phyloP scores from a whole-genome alignment of 2,329 filamentous ascomycete species.

The Aureobasidium lini region DNA sequence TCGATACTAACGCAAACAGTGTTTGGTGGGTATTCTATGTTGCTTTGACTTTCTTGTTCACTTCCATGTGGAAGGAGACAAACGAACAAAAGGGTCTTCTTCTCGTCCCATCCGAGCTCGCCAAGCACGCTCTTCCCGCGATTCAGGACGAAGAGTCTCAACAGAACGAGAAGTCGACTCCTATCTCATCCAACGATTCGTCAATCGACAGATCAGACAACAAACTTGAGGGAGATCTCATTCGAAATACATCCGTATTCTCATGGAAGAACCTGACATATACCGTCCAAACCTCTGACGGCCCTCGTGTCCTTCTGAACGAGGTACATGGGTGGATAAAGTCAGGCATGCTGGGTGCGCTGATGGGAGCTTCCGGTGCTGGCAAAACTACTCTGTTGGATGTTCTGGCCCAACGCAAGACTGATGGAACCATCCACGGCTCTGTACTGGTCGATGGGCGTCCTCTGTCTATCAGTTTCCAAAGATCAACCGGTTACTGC shows the following conservation, averaged over 20 bases:
- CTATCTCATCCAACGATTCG: neutral
- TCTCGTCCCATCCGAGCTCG: neutral
- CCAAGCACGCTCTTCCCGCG: neutral
- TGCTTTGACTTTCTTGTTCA: neutral
- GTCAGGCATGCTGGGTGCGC: constrained; percentile 41
- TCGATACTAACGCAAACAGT: neutral
- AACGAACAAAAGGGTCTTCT: neutral
- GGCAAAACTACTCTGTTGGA: constrained; percentile 83
- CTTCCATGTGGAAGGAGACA: neutral
- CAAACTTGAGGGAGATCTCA: neutral
- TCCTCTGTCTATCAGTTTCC: constrained; percentile 49
- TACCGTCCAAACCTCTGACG: constrained; percentile 41
- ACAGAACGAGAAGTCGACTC: neutral
- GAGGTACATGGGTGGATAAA: constrained; percentile 43
- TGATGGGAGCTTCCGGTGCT: constrained; percentile 56
- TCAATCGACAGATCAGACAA: neutral
- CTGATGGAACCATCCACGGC: constrained; percentile 56
- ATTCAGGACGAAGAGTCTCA: neutral
- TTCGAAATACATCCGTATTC: constrained; percentile 35
- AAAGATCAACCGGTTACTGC: constrained; percentile 56
- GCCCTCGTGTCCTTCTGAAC: constrained; percentile 38
- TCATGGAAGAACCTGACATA: constrained; percentile 47
- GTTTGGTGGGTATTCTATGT: neutral
- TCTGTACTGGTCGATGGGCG: constrained; percentile 55
- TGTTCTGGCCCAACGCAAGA: constrained; percentile 60